Evolutionary conservation across 805 yeast genomes (phyloP).

Genomic region (Candida yuanshanica): DNA sequence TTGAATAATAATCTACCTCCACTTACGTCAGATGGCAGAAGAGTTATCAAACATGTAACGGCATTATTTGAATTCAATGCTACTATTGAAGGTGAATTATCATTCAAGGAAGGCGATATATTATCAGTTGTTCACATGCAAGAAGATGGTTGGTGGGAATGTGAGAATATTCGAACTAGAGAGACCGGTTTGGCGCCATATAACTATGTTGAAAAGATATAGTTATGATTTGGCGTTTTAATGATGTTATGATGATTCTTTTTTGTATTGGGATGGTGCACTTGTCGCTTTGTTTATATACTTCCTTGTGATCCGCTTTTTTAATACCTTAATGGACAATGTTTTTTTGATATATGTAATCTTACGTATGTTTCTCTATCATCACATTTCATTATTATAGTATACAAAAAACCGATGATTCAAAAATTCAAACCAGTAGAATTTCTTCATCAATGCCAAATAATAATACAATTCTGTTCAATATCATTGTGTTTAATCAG

Average conservation of each 20-base stretch:
- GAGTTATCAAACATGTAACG: conserved; percentile 44
- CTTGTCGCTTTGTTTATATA: neutral
- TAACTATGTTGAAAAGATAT: conserved; percentile 37
- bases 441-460: neutral
- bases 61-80: conserved; percentile 58
- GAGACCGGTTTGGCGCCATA: conserved; percentile 56
- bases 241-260: conserved; percentile 3
- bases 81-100: conserved; percentile 52
- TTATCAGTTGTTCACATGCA: conserved; percentile 50
- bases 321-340: neutral
- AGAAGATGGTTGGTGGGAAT: conserved; percentile 75
- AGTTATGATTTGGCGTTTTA: neutral
- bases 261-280: neutral
- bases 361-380: neutral
- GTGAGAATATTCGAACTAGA: conserved; percentile 42
- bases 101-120: conserved; percentile 53
- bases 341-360: neutral
- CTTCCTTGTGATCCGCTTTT: neutral
- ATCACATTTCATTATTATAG: neutral
- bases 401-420: neutral
- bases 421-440: neutral
- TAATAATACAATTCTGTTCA: neutral
- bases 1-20: conserved; percentile 34
- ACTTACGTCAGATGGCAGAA: conserved; percentile 46
- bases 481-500: neutral